Percentiles rank a stretch among this genome's conserved stretches.
These are phyloP conservation scores for Monilinia laxa DNA, from an alignment of 2,329 filamentous ascomycete species.

Conservation along the genomic window DNA sequence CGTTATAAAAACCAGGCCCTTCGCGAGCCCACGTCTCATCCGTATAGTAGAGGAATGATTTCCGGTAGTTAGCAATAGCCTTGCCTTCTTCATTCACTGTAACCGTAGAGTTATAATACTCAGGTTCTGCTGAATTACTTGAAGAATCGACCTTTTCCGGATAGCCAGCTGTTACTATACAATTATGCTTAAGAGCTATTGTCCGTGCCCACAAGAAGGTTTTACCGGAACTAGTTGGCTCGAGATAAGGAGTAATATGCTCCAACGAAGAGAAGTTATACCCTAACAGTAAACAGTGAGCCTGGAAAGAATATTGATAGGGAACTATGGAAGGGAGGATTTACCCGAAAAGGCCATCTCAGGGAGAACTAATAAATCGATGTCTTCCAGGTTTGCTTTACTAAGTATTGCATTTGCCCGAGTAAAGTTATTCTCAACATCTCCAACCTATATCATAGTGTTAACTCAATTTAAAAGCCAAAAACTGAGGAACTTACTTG, in stretches of 20 bases:
- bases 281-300: conserved; percentile 40
- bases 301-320: neutral
- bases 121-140: conserved; percentile 51
- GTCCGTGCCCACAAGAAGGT: conserved; percentile 70
- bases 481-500: conserved; percentile 47
- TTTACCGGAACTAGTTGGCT: conserved; percentile 63
- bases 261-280: conserved; percentile 74
- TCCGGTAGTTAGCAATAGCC: conserved; percentile 60
- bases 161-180: conserved; percentile 70
- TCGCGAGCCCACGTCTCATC: conserved; percentile 63
- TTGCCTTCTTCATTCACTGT: conserved; percentile 59
- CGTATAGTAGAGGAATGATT: conserved; percentile 57
- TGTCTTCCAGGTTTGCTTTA: conserved; percentile 49
- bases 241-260: conserved; percentile 68
- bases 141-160: conserved; percentile 62
- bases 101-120: conserved; percentile 57
- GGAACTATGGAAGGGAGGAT: neutral
- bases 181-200: conserved; percentile 64
- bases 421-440: conserved; percentile 68
- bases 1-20: conserved; percentile 52
- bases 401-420: conserved; percentile 64
- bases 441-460: conserved; percentile 53
- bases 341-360: conserved; percentile 74
- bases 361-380: conserved; percentile 72
- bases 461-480: neutral